A percentile compares a stretch with the other conserved stretches of the same genome.
phyloP scores from a whole-genome alignment of 2,329 filamentous ascomycete species.

The Diaporthe eres region DNA sequence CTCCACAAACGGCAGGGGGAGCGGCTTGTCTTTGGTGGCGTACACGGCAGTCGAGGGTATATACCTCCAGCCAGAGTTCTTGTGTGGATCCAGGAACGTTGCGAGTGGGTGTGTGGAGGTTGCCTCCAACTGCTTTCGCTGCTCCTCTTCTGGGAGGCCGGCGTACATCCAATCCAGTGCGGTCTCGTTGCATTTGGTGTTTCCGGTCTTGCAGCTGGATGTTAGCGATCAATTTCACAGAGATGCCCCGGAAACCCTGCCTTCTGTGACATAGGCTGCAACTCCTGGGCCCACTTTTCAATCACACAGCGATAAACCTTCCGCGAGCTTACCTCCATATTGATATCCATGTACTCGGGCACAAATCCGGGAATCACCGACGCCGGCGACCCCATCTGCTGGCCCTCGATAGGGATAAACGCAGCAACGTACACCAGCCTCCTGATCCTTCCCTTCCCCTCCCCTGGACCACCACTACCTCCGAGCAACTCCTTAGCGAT shows the following conservation, averaged over 20 bases:
- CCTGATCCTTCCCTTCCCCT: slow-evolving; percentile 3
- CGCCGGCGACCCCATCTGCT: background rate
- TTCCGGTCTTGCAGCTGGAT: background rate
- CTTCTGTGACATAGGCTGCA: background rate
- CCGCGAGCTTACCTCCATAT: slow-evolving; percentile 24
- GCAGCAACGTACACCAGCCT: slow-evolving; percentile 23
- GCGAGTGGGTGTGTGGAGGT: background rate
- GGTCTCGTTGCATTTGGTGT: background rate
- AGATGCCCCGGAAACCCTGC: background rate
- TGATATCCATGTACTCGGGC: background rate
- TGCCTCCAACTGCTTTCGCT: background rate
- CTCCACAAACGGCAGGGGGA: background rate
- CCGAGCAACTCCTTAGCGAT: background rate
- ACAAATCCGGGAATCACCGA: background rate
- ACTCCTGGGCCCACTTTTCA: background rate
- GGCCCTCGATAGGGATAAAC: slow-evolving; percentile 9
- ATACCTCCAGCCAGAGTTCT: background rate
- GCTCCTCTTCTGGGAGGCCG: slow-evolving; percentile 2
- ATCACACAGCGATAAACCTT: fast-evolving
- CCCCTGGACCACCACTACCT: background rate
- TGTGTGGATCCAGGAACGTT: background rate
- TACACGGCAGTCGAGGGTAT: background rate
- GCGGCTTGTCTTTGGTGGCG: background rate
- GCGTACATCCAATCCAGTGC: slow-evolving; percentile 2
- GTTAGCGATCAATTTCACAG: background rate